A percentile compares a stretch with the other conserved stretches of the same genome.
Evolutionary conservation across 495 filamentous ascomycete genomes (phyloP).

Genomic region (Aspergillus ellipticus): DNA sequence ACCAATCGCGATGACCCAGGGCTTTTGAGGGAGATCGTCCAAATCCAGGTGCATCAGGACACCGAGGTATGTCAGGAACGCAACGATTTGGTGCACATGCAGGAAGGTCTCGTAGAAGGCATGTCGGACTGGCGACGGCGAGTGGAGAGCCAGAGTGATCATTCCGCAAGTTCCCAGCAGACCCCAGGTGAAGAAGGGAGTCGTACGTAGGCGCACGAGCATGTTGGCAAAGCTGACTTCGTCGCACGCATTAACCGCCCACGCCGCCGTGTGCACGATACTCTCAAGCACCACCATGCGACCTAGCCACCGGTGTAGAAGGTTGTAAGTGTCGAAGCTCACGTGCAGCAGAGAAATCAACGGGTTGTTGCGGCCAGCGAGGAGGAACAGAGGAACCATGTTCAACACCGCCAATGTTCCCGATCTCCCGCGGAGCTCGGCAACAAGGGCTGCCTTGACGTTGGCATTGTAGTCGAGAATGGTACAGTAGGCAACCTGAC

Average conservation of each 20-base stretch:
- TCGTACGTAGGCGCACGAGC: conserved; percentile 55
- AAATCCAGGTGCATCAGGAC: conserved; percentile 68
- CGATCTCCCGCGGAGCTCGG: conserved; percentile 75
- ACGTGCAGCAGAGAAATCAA: conserved; percentile 78
- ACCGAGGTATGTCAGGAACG: conserved; percentile 59
- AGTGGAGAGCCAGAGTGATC: conserved; percentile 63
- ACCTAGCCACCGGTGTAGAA: conserved; percentile 93
- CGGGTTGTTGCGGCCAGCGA: conserved; percentile 90
- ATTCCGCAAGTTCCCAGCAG: conserved; percentile 53
- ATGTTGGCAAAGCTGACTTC: conserved; percentile 48
- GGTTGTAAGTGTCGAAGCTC: conserved; percentile 95
- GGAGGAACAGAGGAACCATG: conserved; percentile 84
- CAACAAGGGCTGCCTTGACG: conserved; percentile 49
- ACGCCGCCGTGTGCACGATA: conserved; percentile 71
- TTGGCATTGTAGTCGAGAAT: conserved; percentile 62
- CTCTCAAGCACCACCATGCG: conserved; percentile 77
- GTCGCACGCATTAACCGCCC: conserved; percentile 50
- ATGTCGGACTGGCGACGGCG: conserved; percentile 72
- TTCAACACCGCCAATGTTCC: conserved; percentile 81
- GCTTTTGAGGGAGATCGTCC: conserved; percentile 55
- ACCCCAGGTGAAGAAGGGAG: conserved; percentile 56
- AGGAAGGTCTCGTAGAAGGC: conserved; percentile 91
- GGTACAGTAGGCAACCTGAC: conserved; percentile 76
- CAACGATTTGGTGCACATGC: conserved; percentile 68
- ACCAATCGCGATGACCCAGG: conserved; percentile 58